Base-by-base conservation (phyloP, 2,329 filamentous ascomycete species). In the Dothistroma pini region DNA sequence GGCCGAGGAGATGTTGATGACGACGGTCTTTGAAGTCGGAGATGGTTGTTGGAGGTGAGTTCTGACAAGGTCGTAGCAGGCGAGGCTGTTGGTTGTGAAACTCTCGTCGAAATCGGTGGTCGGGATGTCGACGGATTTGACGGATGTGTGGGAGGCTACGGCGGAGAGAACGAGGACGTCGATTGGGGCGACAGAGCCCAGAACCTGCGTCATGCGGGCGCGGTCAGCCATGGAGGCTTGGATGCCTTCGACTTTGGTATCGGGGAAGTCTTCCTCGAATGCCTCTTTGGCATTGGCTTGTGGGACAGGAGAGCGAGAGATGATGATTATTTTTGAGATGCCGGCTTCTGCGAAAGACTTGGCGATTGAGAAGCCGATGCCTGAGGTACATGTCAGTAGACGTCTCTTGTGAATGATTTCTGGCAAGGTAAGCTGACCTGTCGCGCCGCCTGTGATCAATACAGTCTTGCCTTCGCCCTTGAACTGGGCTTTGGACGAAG, bases 121-220 rank as follows among this genome's bases (percentile, higher is more conserved):
- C 50, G 75, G 70, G 22, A 69, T 71, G 19, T 70, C 70, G 8
- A 57, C 51, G 9, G 77, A 57, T 8, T 69, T 49, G 14, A 71
- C 69, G 32, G 58, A 62, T 5, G 70, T 69, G 38, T 74, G 72
- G 11, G 73, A 61, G 0, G 65, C 66, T 0, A 71, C 77, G 0
- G 78, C 79, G 59, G 72, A 76, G 59, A 74, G 75, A 53, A 81
- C 71, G 14, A 81, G 61, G 49, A 81, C 68, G 60, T 81, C 68
- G 53, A 80, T 70, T 55, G 72, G 70, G 2, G 70, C 71, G n/a
- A 52, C 61, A 44, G 70, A 66, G 31, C 71, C 67, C 31, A 74
- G 71, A 56, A 71, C 53, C 34, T 78, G 73, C 14, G 71, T 63
- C 54, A 70, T 66, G 22, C 62, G 56, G 6, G 54, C 57, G 19